A percentile compares a stretch with the other conserved stretches of the same genome.
Conservation (phyloP, 345 rosid species). For the Triadica sebifera region DNA sequence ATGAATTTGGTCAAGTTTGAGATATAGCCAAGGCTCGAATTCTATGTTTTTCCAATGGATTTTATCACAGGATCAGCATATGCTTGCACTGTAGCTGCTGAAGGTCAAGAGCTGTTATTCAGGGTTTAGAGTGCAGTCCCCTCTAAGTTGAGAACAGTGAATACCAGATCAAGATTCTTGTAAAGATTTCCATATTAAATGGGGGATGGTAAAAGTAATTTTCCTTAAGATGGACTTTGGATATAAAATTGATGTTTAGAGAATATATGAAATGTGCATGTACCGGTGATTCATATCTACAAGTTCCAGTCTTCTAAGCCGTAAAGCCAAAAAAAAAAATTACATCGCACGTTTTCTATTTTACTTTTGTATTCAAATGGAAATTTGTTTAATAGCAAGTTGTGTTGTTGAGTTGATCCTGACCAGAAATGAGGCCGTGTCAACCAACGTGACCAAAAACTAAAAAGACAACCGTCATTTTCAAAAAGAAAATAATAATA, state of each 20-base stretch:
- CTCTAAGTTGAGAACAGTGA: neutral
- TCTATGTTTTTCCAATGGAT: neutral
- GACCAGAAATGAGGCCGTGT: no score
- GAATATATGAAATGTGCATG: neutral
- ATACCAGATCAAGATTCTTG: neutral
- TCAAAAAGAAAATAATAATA: no score
- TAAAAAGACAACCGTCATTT: no score
- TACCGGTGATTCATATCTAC: no score
- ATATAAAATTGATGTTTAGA: neutral
- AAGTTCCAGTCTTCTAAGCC: no score
- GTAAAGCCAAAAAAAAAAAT: no score
- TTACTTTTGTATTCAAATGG: no score
- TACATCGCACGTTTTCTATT: no score
- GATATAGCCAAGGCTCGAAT: neutral
- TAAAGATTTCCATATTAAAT: neutral
- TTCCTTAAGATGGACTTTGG: neutral
- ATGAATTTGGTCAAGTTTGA: neutral
- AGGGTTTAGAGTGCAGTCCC: neutral
- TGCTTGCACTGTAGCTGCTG: constrained; percentile 1
- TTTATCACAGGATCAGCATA: neutral
- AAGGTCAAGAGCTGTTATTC: constrained; percentile 4
- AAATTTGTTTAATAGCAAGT: no score
- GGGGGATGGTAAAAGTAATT: neutral
- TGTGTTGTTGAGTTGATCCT: no score
- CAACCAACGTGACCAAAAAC: no score